Conservation (phyloP, 371 early-diverging fungal species). For the Rhizopus delemar region DNA sequence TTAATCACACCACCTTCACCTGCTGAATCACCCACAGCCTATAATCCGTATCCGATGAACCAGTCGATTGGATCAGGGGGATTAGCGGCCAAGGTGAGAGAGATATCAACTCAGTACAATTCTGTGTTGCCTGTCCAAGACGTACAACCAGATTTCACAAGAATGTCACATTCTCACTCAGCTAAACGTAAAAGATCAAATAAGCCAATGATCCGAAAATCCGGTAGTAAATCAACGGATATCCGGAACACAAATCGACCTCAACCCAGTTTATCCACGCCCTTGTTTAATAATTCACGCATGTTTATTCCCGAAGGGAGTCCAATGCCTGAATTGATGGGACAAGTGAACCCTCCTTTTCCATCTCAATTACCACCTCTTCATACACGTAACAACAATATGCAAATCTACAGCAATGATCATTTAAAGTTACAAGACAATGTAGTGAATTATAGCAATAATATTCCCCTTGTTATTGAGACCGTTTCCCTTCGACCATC, state of each 20-base stretch:
- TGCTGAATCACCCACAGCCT: slow-evolving; percentile 33
- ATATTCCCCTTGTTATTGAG: slow-evolving; percentile 20
- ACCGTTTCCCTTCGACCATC: slow-evolving; percentile 31
- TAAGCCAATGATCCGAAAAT: slow-evolving; percentile 5
- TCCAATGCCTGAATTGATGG: slow-evolving; percentile 5
- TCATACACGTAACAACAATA: slow-evolving; percentile 11
- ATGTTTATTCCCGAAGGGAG: slow-evolving; percentile 4
- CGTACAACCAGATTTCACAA: slow-evolving; percentile 19
- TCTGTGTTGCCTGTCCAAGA: slow-evolving; percentile 16
- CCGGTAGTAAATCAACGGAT: slow-evolving; percentile 7
- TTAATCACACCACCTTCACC: slow-evolving; percentile 47
- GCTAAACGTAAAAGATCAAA: slow-evolving; percentile 25
- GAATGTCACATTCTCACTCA: slow-evolving; percentile 23
- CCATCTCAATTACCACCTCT: slow-evolving; percentile 31
- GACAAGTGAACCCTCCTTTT: slow-evolving; percentile 6
- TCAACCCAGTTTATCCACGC: slow-evolving; percentile 27
- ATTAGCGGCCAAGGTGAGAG: slow-evolving; percentile 30
- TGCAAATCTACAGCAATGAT: neutral
- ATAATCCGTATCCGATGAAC: slow-evolving; percentile 4
- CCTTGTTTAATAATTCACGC: slow-evolving; percentile 16
- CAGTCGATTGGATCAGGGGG: slow-evolving; percentile 15
- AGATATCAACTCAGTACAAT: slow-evolving; percentile 12
- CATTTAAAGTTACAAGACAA: slow-evolving; percentile 1
- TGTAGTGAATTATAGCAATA: neutral
- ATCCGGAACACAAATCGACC: slow-evolving; percentile 11